Evolutionary conservation across 257 asterid genomes (phyloP), one percentile per base, ranked within the genome.

Genomic region (Penstemon barbatus): DNA sequence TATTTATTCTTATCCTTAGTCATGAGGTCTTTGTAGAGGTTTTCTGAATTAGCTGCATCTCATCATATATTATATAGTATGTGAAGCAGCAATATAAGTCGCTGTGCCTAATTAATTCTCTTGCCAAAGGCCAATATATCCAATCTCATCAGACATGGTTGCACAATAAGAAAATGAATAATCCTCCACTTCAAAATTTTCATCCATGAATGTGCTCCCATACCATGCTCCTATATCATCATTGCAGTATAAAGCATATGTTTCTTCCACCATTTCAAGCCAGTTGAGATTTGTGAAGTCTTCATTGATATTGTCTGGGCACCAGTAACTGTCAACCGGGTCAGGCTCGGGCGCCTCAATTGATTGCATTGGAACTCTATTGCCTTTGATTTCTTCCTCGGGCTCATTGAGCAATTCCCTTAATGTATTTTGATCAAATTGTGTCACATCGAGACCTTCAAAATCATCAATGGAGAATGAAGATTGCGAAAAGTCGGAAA

Each of bases 81-180:
- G 4, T 8, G 52, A 51, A 52, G 8, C 44, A 8, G 38, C 40
- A 4, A 46, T 2, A 2, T 18, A n/a, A 15, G 37, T 9, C 56
- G 15, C 13, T n/a, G 46, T 9, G 52, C 41, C 68, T 74, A 67
- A 66, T 64, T 74, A 67, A 66, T 64, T 73, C 59, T 81, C 79
- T 62, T 67, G 78, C 86, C 86, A 81, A 69, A 81, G 63, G 18
- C 79, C 71, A 43, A 82, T 74, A 71, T 76, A 82, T 57, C 82
- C 87, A 55, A 82, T 79, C 10, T 82, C 87, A 68, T 77, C 87
- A 41, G 52, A 52, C 62, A 73, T 8, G 6, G 67, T 33, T 44
- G 65, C 71, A 72, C n/a, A 56, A 8, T 73, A 54, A 6, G 74
- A 56, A 56, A 68, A 7, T 33, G 80, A 52, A 40, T 68, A 79